Conservation (phyloP, 129 eudicot genomes). For the Flaveria ramosissima region DNA sequence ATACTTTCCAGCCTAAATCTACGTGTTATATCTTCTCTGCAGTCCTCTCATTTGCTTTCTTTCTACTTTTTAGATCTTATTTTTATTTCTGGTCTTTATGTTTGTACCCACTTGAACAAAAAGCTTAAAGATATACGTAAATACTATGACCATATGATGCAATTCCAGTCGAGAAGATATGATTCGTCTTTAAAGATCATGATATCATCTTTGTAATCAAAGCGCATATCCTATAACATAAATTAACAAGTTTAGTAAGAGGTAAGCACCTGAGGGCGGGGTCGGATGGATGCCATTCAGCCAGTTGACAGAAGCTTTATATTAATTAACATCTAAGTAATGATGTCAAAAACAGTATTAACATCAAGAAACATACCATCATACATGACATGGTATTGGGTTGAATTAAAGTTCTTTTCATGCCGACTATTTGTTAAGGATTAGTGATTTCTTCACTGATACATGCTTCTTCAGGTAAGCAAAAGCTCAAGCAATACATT, state of each 20-base stretch:
- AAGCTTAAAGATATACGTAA: conserved; percentile 36
- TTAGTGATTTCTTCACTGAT: conserved; percentile 31
- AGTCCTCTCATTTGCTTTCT: conserved; percentile 35
- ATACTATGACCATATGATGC: conserved; percentile 45
- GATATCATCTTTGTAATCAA: conserved; percentile 23
- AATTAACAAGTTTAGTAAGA: conserved; percentile 5
- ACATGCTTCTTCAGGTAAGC: conserved; percentile 89
- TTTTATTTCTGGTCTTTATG: not conserved
- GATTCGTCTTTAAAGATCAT: conserved; percentile 28
- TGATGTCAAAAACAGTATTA: conserved; percentile 25
- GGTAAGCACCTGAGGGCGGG: conserved; percentile 9
- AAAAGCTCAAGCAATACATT: conserved; percentile 92
- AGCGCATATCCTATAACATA: not conserved
- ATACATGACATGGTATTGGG: conserved; percentile 13
- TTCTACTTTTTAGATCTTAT: conserved; percentile 16
- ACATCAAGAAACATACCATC: conserved; percentile 16
- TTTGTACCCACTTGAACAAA: conserved; percentile 24
- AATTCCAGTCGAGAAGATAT: conserved; percentile 52
- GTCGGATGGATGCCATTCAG: conserved; percentile 22
- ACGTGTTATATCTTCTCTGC: conserved; percentile 54
- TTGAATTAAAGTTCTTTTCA: not conserved
- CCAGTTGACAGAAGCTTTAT: not conserved
- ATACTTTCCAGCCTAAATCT: conserved; percentile 75
- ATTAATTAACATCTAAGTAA: not conserved
- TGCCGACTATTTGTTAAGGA: conserved; percentile 2